phyloP scores from a whole-genome alignment of 2,329 filamentous ascomycete species.

The Fusarium camptoceras region DNA sequence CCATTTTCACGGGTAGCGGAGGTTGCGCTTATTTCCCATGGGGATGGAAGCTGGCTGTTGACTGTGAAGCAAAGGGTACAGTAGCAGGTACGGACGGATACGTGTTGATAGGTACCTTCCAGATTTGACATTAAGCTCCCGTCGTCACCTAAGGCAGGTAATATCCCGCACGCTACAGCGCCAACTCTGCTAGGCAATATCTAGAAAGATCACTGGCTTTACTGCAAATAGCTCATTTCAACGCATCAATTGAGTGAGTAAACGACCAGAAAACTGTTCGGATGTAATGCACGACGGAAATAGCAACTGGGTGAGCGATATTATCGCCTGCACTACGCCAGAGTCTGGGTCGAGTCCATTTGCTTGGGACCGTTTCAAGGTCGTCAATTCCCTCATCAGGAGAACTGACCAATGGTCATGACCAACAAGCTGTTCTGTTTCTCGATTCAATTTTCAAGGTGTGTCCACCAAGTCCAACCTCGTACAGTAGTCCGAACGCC shows the following conservation, averaged over 20 bases:
- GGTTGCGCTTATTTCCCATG: not conserved
- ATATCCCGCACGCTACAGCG: conserved; percentile 27
- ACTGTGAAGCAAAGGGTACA: not conserved
- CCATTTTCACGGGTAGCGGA: too few species aligned
- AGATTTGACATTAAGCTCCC: conserved; percentile 35
- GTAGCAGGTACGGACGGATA: not conserved
- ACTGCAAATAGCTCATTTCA: conserved; percentile 13
- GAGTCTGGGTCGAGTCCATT: conserved; percentile 36
- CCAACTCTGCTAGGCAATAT: conserved; percentile 12
- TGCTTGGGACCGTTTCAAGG: conserved; percentile 34
- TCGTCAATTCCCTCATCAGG: conserved; percentile 43
- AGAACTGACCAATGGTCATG: conserved; percentile 29
- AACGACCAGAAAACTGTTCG: conserved; percentile 1
- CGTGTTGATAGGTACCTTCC: conserved; percentile 28
- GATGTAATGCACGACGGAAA: not conserved
- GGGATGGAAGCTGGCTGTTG: not conserved
- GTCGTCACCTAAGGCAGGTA: not conserved
- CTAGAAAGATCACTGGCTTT: conserved; percentile 11
- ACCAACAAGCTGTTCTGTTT: conserved; percentile 26
- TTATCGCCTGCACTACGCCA: not conserved
- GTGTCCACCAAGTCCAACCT: conserved; percentile 14
- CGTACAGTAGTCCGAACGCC: conserved; percentile 38
- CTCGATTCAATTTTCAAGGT: conserved; percentile 17
- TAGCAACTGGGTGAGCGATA: conserved; percentile 30
- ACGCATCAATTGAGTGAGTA: not conserved